A percentile compares a stretch with the other conserved stretches of the same genome.
phyloP scores from a whole-genome alignment of 1,284 basidiomycete genomes.

The Phellopilus nigrolimitatus region DNA sequence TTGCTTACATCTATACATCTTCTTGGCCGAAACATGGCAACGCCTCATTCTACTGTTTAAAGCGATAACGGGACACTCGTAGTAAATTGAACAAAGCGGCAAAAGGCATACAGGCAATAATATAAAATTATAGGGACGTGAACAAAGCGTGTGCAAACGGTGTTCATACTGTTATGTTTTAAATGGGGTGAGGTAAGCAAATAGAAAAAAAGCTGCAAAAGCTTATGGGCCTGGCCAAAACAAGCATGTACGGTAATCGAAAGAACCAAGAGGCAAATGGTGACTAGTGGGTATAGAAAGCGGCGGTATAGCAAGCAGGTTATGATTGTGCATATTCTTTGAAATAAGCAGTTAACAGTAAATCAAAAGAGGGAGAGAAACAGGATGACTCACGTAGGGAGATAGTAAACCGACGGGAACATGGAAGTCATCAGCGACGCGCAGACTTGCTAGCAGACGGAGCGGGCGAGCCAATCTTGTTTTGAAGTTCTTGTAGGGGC shows the following conservation, averaged over 20 bases:
- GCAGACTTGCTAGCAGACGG: slow-evolving; percentile 1
- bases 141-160: too few species aligned
- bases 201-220: too few species aligned
- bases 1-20: neutral
- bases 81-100: too few species aligned
- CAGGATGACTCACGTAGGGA: neutral
- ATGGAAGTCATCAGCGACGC: slow-evolving; percentile 7
- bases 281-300: neutral
- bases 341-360: neutral
- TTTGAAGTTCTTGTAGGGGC: slow-evolving; percentile 14
- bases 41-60: neutral
- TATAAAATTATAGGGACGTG: too few species aligned
- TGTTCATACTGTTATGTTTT: neutral
- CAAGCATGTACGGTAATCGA: neutral
- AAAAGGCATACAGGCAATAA: too few species aligned
- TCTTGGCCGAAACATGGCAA: neutral
- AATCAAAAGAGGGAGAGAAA: neutral
- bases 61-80: neutral
- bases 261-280: neutral
- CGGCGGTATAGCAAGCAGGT: neutral
- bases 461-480: slow-evolving; percentile 1
- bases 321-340: neutral
- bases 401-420: neutral
- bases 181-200: too few species aligned
- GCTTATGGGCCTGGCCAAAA: neutral